Conservation (phyloP, 1,284 basidiomycete species). For the Singerocomus rubriflavus region DNA sequence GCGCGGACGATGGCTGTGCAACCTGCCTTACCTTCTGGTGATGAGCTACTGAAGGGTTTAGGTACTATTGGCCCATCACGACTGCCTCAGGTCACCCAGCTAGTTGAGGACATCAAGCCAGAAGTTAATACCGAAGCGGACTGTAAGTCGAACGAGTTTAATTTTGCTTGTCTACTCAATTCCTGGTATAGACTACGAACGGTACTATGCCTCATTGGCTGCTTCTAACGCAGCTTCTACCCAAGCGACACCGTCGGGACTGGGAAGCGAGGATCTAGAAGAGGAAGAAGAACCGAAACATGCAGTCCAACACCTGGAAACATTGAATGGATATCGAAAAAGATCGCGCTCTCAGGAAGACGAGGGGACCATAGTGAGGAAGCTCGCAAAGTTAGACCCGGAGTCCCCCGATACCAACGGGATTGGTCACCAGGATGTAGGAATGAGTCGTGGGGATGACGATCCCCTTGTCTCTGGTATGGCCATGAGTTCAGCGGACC, state of each 20-base stretch:
- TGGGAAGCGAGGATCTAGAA: slow-evolving; percentile 49
- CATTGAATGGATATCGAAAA: slow-evolving; percentile 66
- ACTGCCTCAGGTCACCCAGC: slow-evolving; percentile 28
- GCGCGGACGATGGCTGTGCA: slow-evolving; percentile 44
- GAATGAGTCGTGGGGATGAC: slow-evolving; percentile 1
- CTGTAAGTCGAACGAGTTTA: slow-evolving; percentile 43
- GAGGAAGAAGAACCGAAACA: slow-evolving; percentile 72
- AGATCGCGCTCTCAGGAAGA: slow-evolving; percentile 66
- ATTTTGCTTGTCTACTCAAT: slow-evolving; percentile 1
- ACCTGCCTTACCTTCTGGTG: slow-evolving; percentile 47
- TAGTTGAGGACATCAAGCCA: slow-evolving; percentile 52
- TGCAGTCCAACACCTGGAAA: slow-evolving; percentile 59
- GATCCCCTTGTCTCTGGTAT: slow-evolving; percentile 64
- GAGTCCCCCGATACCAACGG: slow-evolving; percentile 10
- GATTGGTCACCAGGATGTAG: neutral
- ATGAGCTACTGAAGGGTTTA: slow-evolving; percentile 65
- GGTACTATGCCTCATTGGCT: slow-evolving; percentile 73
- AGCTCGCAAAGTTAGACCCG: slow-evolving; percentile 43
- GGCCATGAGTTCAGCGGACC: slow-evolving; percentile 20
- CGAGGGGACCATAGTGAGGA: slow-evolving; percentile 43
- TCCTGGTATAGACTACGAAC: slow-evolving; percentile 59
- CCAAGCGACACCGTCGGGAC: slow-evolving; percentile 53
- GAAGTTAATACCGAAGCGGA: slow-evolving; percentile 55
- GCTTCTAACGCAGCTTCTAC: slow-evolving; percentile 57
- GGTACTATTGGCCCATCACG: slow-evolving; percentile 48